phyloP scores from a whole-genome alignment of 805 yeast species.

The Saccharomycopsis capsularis region DNA sequence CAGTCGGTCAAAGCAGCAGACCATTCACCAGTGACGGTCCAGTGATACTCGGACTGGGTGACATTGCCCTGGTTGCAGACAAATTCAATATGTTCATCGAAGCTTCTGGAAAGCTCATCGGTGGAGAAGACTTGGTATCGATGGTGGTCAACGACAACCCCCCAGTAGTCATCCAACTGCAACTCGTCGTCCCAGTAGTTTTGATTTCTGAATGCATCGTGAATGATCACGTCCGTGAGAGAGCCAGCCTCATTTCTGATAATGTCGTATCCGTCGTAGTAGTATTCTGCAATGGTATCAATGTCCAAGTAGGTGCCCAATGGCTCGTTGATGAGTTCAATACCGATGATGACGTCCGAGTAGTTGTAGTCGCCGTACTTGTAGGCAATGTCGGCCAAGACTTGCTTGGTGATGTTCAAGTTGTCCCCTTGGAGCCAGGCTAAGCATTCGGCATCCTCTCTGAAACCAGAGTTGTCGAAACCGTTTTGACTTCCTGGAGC shows the following conservation, averaged over 20 bases:
- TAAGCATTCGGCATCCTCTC: conserved; percentile 37
- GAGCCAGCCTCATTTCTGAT: conserved; percentile 49
- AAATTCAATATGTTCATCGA: conserved; percentile 54
- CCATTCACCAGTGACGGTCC: conserved; percentile 64
- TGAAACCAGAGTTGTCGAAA: conserved; percentile 70
- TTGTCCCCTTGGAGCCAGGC: conserved; percentile 40
- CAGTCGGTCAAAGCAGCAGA: conserved; percentile 68
- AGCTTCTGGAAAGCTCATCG: conserved; percentile 48
- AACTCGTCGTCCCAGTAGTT: conserved; percentile 49
- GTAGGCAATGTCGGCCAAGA: conserved; percentile 42
- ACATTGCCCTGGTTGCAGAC: conserved; percentile 47
- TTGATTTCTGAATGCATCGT: conserved; percentile 55
- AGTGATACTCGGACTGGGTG: conserved; percentile 40
- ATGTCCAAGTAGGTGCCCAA: conserved; percentile 45
- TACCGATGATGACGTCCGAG: conserved; percentile 57
- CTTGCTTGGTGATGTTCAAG: conserved; percentile 41
- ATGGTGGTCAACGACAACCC: conserved; percentile 79
- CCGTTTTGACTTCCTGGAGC: conserved; percentile 85
- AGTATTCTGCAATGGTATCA: conserved; percentile 51
- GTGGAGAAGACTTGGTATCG: conserved; percentile 80
- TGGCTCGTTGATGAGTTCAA: conserved; percentile 70
- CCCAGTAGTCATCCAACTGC: conserved; percentile 37
- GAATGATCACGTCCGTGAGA: conserved; percentile 51
- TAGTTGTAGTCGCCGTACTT: conserved; percentile 45
- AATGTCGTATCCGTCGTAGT: conserved; percentile 52